These are phyloP conservation scores for Castanopsis chinensis DNA, from an alignment of 306 rosid species.

Conservation along the genomic window DNA sequence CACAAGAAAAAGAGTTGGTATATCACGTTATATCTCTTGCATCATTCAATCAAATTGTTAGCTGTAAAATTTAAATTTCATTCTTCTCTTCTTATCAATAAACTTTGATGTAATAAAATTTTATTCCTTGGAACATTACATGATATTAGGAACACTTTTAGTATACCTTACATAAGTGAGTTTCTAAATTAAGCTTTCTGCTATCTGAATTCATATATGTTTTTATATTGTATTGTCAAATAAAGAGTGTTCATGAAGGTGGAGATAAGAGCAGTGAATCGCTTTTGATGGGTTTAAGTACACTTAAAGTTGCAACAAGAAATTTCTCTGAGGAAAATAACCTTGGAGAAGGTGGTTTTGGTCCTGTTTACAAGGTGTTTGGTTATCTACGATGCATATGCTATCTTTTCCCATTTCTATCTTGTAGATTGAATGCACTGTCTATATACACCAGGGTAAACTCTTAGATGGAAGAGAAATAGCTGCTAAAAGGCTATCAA, in stretches of 20 bases:
- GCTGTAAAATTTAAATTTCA: no score
- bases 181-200: neutral
- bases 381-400: neutral
- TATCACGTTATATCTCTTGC: neutral
- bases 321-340: constrained; percentile 27
- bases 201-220: neutral
- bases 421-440: neutral
- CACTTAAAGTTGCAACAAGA: constrained; percentile 23
- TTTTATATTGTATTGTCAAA: neutral
- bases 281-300: constrained; percentile 9
- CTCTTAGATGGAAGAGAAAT: constrained; percentile 13
- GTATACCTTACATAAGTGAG: neutral
- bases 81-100: no score
- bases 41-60: neutral
- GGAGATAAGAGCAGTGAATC: constrained; percentile 1
- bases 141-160: neutral
- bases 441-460: constrained; percentile 10
- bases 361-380: constrained; percentile 7
- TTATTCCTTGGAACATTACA: neutral
- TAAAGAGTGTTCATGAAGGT: neutral
- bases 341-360: constrained; percentile 37
- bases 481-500: constrained; percentile 28
- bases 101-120: neutral
- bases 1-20: constrained; percentile 14
- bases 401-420: neutral